Base-by-base conservation (phyloP, 768 basidiomycete genomes). In the Pisolithus sp. region DNA sequence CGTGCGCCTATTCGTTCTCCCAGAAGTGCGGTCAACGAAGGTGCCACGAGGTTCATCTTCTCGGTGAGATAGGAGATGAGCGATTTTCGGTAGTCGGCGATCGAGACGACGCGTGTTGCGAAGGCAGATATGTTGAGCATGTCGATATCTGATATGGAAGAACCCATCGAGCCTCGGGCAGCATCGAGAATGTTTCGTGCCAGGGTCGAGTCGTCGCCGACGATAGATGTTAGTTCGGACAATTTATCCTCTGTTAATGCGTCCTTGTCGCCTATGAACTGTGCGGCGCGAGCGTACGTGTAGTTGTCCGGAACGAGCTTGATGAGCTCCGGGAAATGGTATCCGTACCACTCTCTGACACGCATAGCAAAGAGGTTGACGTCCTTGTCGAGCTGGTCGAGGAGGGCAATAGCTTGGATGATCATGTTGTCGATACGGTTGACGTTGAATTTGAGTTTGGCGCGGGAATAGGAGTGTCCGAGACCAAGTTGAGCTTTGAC, bases 351-450 rank as follows among this genome's bases (percentile, higher is more conserved):
- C 68, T 98, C 95, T 61, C 95, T 80, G 47, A 96, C 85, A 31
- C 95, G 89, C 95, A 98, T 98, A 18, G 93, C 88, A 68, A 98
- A 97, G 28, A 94, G 83, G 75, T 98, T 98, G 70, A 97, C 93
- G 69, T 98, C 95, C 77, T 97, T 98, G 80, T 98, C 95, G 63
- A 97, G 86, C 64, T 97, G 94, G 73, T 98, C 95, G 62, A 96
- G 89, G 52, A 97, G 85, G 5, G 94, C 90, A 66, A 98, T 97
- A 53, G 95, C 95, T 72, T 97, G 95, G 61, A 98, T 98, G 72
- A 98, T 97, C 95, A 98, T 98, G 78, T 98, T 96, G 73, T 96
- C 93, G 51, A 90, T 82, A 48, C 91, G 80, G 76, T 94, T 94
- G 50, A 93, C 91, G 71, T 93, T 94, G 80, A 93, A 97, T 73